Percentiles rank a stretch among this genome's conserved stretches.
Conservation (phyloP, 148 eudicot species). For the Gaultheria prostrata region DNA sequence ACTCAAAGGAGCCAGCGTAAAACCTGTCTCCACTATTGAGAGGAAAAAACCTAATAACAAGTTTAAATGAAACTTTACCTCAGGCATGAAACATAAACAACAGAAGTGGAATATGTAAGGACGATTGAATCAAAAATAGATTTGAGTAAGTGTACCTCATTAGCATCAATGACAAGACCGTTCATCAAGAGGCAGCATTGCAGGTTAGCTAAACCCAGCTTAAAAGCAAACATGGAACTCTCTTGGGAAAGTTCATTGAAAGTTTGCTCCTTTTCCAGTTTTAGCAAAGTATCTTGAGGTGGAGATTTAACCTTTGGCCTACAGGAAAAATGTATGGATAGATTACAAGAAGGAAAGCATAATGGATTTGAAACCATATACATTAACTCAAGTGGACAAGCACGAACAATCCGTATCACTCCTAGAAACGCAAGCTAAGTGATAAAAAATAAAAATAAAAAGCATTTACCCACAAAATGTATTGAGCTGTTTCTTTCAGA, state of each 20-base stretch:
- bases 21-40: background rate
- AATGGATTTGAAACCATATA: background rate
- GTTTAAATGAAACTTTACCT: background rate
- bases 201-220: slow-evolving; percentile 72
- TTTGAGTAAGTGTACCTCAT: slow-evolving; percentile 53
- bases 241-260: slow-evolving; percentile 59
- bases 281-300: slow-evolving; percentile 77
- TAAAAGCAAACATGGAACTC: slow-evolving; percentile 75
- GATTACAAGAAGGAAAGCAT: background rate
- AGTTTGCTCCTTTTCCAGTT: slow-evolving; percentile 64
- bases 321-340: slow-evolving; percentile 13
- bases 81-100: background rate
- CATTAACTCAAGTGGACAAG: background rate
- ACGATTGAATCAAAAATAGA: slow-evolving; percentile 9
- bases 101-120: background rate
- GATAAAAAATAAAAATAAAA: background rate
- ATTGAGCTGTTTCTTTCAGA: slow-evolving; percentile 1
- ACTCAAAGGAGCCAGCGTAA: background rate
- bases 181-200: slow-evolving; percentile 78
- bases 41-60: background rate
- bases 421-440: background rate
- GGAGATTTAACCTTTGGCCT: slow-evolving; percentile 77
- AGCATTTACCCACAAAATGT: background rate
- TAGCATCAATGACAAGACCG: slow-evolving; percentile 78
- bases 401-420: background rate